A percentile compares a stretch with the other conserved stretches of the same genome.
Evolutionary conservation across 2,329 filamentous ascomycete species (phyloP).

Genomic region (Colletotrichum shisoi): DNA sequence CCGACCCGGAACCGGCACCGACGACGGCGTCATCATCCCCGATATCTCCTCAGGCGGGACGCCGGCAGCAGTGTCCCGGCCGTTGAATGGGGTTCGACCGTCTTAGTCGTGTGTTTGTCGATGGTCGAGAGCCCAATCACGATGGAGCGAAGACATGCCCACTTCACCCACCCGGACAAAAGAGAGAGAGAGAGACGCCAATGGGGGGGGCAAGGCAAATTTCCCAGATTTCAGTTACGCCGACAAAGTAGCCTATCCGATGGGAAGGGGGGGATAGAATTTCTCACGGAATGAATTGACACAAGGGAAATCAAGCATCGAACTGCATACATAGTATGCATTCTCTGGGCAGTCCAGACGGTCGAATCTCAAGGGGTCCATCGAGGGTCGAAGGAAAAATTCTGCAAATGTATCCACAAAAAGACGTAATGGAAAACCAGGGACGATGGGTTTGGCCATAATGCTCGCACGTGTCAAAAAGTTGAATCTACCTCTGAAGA

Average conservation of each 20-base stretch:
- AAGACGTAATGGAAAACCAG: conserved; percentile 37
- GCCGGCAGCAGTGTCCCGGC: conserved; percentile 10
- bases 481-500: too few relatives aligned
- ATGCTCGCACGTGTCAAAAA: too few relatives aligned
- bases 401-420: conserved; percentile 31
- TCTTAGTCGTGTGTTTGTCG: too few relatives aligned
- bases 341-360: neutral
- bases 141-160: conserved; percentile 5
- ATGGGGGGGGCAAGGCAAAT: neutral
- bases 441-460: conserved; percentile 16
- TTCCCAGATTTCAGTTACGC: neutral
- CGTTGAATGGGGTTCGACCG: neutral
- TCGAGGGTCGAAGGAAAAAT: conserved; percentile 11
- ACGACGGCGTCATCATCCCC: conserved; percentile 16
- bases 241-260: conserved; percentile 7
- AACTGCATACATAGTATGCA: too few relatives aligned
- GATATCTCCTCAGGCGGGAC: neutral
- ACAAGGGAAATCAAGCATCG: neutral
- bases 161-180: too few relatives aligned
- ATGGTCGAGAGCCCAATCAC: neutral
- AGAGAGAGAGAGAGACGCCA: too few relatives aligned
- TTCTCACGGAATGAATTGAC: neutral
- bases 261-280: neutral
- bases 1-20: conserved; percentile 24
- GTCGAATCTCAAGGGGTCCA: neutral